Percentiles rank a stretch among this genome's conserved stretches.
Evolutionary conservation across 805 yeast genomes (phyloP).

Genomic region (Yarrowia sp.): DNA sequence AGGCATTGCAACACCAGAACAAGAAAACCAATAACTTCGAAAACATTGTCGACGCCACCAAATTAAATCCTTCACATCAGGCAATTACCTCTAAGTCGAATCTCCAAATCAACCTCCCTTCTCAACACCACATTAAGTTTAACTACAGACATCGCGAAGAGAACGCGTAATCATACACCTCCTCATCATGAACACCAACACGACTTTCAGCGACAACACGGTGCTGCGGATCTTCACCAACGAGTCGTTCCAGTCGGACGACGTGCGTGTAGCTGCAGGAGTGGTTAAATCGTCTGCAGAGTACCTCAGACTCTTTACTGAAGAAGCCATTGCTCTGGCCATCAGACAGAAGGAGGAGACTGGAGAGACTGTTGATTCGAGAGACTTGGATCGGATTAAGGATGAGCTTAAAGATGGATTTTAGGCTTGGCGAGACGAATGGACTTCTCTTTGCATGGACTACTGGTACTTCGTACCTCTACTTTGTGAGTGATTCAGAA

Average conservation of each 20-base stretch:
- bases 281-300: constrained; percentile 14
- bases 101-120: no score
- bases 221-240: constrained; percentile 11
- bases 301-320: constrained; percentile 6
- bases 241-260: constrained; percentile 6
- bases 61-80: no score
- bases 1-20: no score
- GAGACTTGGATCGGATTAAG: background rate
- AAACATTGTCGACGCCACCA: no score
- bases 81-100: no score
- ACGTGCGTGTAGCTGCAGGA: background rate
- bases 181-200: background rate
- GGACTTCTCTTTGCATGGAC: no score
- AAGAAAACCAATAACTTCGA: no score
- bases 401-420: background rate
- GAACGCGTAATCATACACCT: background rate
- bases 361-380: background rate
- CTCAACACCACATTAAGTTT: no score
- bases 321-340: background rate
- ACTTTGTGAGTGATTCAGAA: no score
- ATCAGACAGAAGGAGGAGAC: background rate
- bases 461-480: no score
- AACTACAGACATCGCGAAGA: background rate
- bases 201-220: constrained; percentile 15
- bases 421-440: background rate